Percentiles rank a stretch among this genome's conserved stretches.
Conservation (phyloP, 257 asterid genomes). For the Solanum bulbocastanum region DNA sequence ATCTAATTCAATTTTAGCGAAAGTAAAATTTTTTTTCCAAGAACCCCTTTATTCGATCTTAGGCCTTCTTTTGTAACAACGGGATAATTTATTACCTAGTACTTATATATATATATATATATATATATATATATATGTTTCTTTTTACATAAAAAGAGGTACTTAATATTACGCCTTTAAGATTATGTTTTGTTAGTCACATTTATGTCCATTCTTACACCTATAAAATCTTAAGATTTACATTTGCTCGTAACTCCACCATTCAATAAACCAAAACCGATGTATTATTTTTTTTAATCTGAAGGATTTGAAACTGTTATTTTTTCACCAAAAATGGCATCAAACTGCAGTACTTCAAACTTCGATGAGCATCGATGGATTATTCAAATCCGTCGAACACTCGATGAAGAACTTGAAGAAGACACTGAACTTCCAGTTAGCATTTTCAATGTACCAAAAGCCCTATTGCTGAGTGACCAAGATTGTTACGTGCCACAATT, state of each 20-base stretch:
- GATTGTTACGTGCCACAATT: slow-evolving; percentile 42
- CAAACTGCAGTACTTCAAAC: slow-evolving; percentile 1
- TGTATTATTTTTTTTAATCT: background rate
- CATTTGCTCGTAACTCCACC: background rate
- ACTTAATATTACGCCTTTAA: background rate
- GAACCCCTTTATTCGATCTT: background rate
- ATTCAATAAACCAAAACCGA: background rate
- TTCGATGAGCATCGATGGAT: slow-evolving; percentile 51
- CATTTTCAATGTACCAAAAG: slow-evolving; percentile 45
- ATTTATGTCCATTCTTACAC: background rate
- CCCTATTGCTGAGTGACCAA: slow-evolving; percentile 11
- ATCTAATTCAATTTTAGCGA: background rate
- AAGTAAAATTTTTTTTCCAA: background rate
- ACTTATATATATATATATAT: background rate
- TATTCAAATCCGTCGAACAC: slow-evolving; percentile 28
- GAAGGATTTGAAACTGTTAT: background rate
- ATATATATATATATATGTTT: background rate
- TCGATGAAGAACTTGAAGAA: slow-evolving; percentile 41
- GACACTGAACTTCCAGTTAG: slow-evolving; percentile 35
- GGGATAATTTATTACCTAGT: background rate
- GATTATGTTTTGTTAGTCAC: background rate
- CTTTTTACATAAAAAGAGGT: background rate
- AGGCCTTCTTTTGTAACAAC: background rate
- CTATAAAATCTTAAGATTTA: background rate
- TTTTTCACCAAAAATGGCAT: background rate